Percentiles rank a stretch among this genome's conserved stretches.
phyloP scores from a whole-genome alignment of 139 green algal species.

The Nannochloris sp. region DNA sequence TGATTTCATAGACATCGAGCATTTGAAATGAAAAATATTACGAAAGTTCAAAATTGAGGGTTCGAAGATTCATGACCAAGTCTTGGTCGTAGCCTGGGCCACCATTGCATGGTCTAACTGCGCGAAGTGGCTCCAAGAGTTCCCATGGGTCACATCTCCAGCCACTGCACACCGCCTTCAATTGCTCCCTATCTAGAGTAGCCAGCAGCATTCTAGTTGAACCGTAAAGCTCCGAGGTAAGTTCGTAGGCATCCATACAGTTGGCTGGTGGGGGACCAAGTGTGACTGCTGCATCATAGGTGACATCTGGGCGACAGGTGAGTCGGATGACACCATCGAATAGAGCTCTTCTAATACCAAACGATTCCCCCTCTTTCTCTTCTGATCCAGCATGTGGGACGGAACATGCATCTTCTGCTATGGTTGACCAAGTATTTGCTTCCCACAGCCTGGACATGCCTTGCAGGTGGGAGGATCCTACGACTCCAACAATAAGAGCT shows the following conservation, averaged over 20 bases:
- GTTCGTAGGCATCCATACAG: slow-evolving; percentile 9
- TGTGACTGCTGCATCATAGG: slow-evolving; percentile 20
- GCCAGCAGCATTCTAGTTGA: slow-evolving; percentile 35
- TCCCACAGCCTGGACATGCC: slow-evolving; percentile 25
- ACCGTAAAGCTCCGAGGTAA: slow-evolving; percentile 29
- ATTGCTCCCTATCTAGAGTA: slow-evolving; percentile 19
- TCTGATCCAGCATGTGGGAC: neutral
- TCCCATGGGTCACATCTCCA: slow-evolving; percentile 34
- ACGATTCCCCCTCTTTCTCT: slow-evolving; percentile 6
- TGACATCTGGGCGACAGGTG: slow-evolving; percentile 25
- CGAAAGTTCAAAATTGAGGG: slow-evolving; percentile 27
- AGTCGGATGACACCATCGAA: slow-evolving; percentile 31
- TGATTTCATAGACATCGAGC: neutral
- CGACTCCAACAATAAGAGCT: slow-evolving; percentile 21
- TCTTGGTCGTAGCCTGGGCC: slow-evolving; percentile 22
- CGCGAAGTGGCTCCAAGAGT: slow-evolving; percentile 17
- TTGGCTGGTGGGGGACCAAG: slow-evolving; percentile 10
- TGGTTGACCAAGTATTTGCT: neutral
- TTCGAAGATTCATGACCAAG: slow-evolving; percentile 24
- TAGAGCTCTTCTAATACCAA: slow-evolving; percentile 24
- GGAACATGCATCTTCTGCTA: neutral
- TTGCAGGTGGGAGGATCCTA: slow-evolving; percentile 22
- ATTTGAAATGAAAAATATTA: slow-evolving; percentile 2
- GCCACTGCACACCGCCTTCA: slow-evolving; percentile 29
- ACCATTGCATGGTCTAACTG: slow-evolving; percentile 23